A percentile compares a stretch with the other conserved stretches of the same genome.
These are phyloP conservation scores for Diplocarpon rosae DNA, from an alignment of 2,329 filamentous ascomycete genomes.

Conservation along the genomic window DNA sequence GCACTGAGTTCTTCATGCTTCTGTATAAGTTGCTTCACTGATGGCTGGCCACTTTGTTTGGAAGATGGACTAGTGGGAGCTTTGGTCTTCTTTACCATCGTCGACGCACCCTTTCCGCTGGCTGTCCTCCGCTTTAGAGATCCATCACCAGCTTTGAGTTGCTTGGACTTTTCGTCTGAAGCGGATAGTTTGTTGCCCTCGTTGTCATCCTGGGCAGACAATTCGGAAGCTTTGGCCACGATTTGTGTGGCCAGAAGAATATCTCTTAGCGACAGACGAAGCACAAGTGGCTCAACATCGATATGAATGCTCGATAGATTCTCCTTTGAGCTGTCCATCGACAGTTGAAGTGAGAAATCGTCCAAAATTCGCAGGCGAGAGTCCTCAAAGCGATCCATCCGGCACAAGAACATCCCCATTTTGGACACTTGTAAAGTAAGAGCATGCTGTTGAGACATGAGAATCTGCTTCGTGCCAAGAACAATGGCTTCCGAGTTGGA, in stretches of 20 bases:
- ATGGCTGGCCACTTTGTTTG: constrained; percentile 31
- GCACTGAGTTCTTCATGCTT: constrained; percentile 70
- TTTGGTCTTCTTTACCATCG: constrained; percentile 35
- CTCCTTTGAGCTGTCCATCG: constrained; percentile 59
- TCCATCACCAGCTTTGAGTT: constrained; percentile 28
- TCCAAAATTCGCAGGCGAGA: constrained; percentile 86
- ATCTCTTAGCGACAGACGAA: constrained; percentile 84
- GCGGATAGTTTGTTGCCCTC: constrained; percentile 29
- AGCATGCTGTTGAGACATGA: constrained; percentile 88
- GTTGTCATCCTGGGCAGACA: constrained; percentile 55
- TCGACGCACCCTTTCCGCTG: constrained; percentile 45
- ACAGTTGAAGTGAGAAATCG: constrained; percentile 86
- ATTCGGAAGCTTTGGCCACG: constrained; percentile 76
- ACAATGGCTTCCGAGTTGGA: constrained; percentile 92
- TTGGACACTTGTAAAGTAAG: constrained; percentile 88
- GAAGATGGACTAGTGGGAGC: constrained; percentile 27
- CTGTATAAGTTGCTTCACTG: constrained; percentile 33
- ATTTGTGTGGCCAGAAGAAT: constrained; percentile 92
- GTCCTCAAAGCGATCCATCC: constrained; percentile 95
- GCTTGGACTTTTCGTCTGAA: constrained; percentile 45
- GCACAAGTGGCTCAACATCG: constrained; percentile 80
- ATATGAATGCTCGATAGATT: constrained; percentile 71
- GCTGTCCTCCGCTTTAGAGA: constrained; percentile 44
- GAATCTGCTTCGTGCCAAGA: constrained; percentile 82
- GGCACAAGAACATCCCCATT: constrained; percentile 94